Evolutionary conservation across 176 grass and related monocot species (phyloP).

Genomic region (Avena eriantha): DNA sequence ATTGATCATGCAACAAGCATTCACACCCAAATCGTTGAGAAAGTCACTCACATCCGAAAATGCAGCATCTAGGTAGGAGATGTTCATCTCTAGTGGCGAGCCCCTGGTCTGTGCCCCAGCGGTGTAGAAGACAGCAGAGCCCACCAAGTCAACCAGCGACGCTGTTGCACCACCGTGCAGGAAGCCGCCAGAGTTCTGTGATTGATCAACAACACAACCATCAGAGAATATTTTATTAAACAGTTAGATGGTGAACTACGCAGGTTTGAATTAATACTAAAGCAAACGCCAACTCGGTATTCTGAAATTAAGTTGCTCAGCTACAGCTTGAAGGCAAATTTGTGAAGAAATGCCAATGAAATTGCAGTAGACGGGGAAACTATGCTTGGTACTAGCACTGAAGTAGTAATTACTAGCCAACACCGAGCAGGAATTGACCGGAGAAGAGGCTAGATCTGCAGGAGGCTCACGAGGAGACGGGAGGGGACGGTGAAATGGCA

Average conservation of each 20-base stretch:
- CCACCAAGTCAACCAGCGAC: conserved; percentile 80
- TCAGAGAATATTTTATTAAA: not conserved
- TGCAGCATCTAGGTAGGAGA: conserved; percentile 89
- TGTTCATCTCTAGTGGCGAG: conserved; percentile 76
- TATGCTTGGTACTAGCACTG: not conserved
- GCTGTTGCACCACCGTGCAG: conserved; percentile 90
- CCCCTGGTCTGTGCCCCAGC: conserved; percentile 67
- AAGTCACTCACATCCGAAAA: conserved; percentile 60
- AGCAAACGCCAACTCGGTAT: not conserved
- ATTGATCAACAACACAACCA: not conserved
- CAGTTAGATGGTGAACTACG: not conserved
- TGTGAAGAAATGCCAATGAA: not conserved
- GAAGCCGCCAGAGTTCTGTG: conserved; percentile 82
- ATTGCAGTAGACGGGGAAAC: not conserved
- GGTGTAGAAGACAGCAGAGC: conserved; percentile 75
- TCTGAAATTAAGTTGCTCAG: not conserved
- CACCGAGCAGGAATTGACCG: not conserved
- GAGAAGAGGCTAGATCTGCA: not conserved
- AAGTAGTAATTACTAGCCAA: not conserved
- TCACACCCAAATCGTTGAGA: not conserved
- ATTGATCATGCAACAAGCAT: not conserved
- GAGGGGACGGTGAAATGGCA: conserved; percentile 77
- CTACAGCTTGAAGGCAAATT: not conserved
- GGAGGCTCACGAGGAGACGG: conserved; percentile 67
- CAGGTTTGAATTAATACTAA: not conserved